Base-by-base conservation (phyloP, 306 rosid genomes). In the Quercus robur region DNA sequence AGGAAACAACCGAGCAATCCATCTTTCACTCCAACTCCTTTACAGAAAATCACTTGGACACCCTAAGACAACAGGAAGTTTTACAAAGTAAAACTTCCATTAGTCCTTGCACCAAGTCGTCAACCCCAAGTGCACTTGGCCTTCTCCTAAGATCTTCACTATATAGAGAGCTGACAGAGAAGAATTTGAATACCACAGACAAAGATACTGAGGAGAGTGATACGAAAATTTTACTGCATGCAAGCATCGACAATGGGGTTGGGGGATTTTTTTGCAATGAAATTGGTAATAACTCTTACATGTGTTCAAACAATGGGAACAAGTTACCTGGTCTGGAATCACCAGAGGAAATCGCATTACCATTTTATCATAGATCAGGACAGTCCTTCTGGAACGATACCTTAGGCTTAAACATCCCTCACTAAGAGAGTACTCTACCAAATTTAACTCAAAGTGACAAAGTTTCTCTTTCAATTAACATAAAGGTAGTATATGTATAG, bases 81-180 rank as follows among this genome's bases (percentile, higher is more conserved):
- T 81, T 81, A 81, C 83, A 70, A 9, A 55, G 49, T 20, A 26
- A 73, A 55, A 75, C 73, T 26, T 81, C 93, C 38, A 63, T 79
- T 23, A 80, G 91, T 84, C 80, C 88, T 70, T 68, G 80, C 69
- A 62, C 77, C n/a, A 87, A 84, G 77, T 56, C 92, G 44, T 70
- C 90, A 33, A 89, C 97, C 75, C 90, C 94, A 23, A 80, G 92
- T 20, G 94, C 97, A 31, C 86, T 92, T 28, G 93, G 97, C 77
- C 90, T 94, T 82, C 94, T 94, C 76, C 84, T 94, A 7, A 89
- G 88, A 70, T 94, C 97, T 14, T 85, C 97, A 30, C 77, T 92
- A 35, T 92, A 89, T 70, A 90, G 85, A 88, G 91, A 94, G 49
- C 85, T 90, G 38, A 76, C 87, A 76, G 89, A 92, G 80, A 90